A percentile compares a stretch with the other conserved stretches of the same genome.
phyloP scores from a whole-genome alignment of 2,329 filamentous ascomycete species.

The Xylariaceae sp. region DNA sequence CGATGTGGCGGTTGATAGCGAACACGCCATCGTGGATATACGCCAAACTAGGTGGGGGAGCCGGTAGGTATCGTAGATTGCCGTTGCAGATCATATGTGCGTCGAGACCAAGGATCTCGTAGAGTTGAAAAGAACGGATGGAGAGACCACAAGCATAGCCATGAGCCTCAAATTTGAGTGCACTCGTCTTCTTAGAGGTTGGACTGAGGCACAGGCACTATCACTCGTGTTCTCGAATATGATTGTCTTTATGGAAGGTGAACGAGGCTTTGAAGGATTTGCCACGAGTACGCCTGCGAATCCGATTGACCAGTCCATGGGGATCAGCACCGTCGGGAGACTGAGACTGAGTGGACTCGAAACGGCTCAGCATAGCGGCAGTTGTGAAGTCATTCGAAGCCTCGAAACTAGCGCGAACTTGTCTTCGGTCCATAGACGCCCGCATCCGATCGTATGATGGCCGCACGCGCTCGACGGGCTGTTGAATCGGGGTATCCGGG shows the following conservation, averaged over 20 bases:
- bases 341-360: conserved; percentile 66
- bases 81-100: conserved; percentile 26
- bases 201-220: neutral
- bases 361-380: conserved; percentile 73
- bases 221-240: conserved; percentile 31
- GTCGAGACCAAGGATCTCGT: conserved; percentile 24
- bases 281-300: conserved; percentile 32
- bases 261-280: conserved; percentile 34
- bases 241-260: conserved; percentile 28
- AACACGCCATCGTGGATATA: conserved; percentile 7
- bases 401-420: conserved; percentile 77
- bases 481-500: conserved; percentile 33
- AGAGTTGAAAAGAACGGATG: conserved; percentile 18
- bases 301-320: conserved; percentile 30
- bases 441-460: conserved; percentile 86
- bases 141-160: neutral
- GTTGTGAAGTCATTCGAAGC: conserved; percentile 86
- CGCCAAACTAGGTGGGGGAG: conserved; percentile 15
- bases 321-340: conserved; percentile 14
- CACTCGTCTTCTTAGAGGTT: neutral
- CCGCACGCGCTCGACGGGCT: conserved; percentile 62
- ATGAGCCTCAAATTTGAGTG: neutral
- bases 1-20: conserved; percentile 2
- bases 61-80: conserved; percentile 26
- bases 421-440: conserved; percentile 70